These are phyloP conservation scores for Cenchrus americanus DNA, from an alignment of 176 grass and related monocot genomes.

Conservation along the genomic window DNA sequence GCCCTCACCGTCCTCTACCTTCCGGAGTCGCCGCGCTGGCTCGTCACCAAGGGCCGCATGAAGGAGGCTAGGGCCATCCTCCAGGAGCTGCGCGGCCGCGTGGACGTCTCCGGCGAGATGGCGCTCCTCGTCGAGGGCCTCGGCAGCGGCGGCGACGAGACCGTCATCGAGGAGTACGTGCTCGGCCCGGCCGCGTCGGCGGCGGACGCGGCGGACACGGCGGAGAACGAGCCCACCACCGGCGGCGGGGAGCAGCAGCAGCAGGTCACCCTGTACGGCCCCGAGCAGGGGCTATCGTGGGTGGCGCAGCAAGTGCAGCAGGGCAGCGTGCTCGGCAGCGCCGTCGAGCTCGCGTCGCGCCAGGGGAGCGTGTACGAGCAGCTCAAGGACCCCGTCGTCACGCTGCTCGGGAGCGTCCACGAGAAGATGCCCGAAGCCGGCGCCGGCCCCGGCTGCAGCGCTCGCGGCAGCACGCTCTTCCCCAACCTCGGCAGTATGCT, in stretches of 20 bases:
- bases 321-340: slow-evolving; percentile 52
- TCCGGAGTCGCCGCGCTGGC: slow-evolving; percentile 86
- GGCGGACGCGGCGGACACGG: not conserved
- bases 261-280: slow-evolving; percentile 70
- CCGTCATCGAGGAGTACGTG: slow-evolving; percentile 82
- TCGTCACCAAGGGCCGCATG: slow-evolving; percentile 87
- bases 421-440: slow-evolving; percentile 50
- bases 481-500: slow-evolving; percentile 88
- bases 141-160: slow-evolving; percentile 49
- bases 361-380: slow-evolving; percentile 68
- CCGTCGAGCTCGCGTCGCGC: slow-evolving; percentile 33
- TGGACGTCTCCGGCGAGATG: slow-evolving; percentile 84
- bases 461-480: slow-evolving; percentile 63
- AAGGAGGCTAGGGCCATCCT: slow-evolving; percentile 65
- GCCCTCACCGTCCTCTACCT: slow-evolving; percentile 57
- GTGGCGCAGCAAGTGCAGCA: slow-evolving; percentile 69
- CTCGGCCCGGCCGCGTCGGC: slow-evolving; percentile 43
- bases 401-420: slow-evolving; percentile 78
- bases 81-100: slow-evolving; percentile 67
- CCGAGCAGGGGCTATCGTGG: slow-evolving; percentile 69
- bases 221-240: not conserved
- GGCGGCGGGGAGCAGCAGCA: slow-evolving; percentile 37
- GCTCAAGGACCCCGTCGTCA: slow-evolving; percentile 78
- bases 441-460: not conserved
- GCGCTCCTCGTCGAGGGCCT: slow-evolving; percentile 81